These are phyloP conservation scores for Boletus coccyginus DNA, from an alignment of 768 basidiomycete genomes.

Conservation along the genomic window DNA sequence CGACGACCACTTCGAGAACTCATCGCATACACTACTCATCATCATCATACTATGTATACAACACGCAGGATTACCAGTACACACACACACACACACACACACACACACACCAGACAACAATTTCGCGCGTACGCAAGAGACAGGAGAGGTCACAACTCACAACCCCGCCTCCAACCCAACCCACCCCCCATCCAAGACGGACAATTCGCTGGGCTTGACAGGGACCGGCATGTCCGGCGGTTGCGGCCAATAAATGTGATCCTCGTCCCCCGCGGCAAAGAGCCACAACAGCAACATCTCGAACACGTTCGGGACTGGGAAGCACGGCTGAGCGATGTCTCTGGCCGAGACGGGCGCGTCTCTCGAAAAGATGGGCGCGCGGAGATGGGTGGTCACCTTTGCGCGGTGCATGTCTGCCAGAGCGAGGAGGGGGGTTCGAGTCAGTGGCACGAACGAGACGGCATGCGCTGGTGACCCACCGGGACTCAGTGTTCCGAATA, in stretches of 20 bases:
- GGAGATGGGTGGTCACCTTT: conserved; percentile 4
- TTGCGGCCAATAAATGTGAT: background rate
- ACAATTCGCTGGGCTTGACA: background rate
- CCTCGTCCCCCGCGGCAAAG: background rate
- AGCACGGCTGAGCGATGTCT: background rate
- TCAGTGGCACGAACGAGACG: background rate
- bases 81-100: too few species aligned
- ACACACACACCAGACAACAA: too few species aligned
- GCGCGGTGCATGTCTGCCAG: conserved; percentile 9
- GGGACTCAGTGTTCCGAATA: conserved; percentile 11
- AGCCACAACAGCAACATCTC: conserved; percentile 12
- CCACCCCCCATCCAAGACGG: background rate
- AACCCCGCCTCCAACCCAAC: background rate
- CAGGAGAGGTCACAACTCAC: background rate
- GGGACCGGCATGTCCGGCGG: background rate
- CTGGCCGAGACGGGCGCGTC: background rate
- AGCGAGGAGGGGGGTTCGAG: too few species aligned
- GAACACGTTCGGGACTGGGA: conserved; percentile 8
- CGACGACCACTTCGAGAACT: too few species aligned
- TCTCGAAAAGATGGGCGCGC: conserved; percentile 9
- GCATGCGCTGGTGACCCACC: background rate
- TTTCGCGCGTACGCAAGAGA: too few species aligned
- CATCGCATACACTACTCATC: too few species aligned
- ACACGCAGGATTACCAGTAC: too few species aligned
- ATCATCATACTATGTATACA: too few species aligned